These are phyloP conservation scores for Leucogyrophana mollusca DNA, from an alignment of 768 basidiomycete species.

Conservation along the genomic window DNA sequence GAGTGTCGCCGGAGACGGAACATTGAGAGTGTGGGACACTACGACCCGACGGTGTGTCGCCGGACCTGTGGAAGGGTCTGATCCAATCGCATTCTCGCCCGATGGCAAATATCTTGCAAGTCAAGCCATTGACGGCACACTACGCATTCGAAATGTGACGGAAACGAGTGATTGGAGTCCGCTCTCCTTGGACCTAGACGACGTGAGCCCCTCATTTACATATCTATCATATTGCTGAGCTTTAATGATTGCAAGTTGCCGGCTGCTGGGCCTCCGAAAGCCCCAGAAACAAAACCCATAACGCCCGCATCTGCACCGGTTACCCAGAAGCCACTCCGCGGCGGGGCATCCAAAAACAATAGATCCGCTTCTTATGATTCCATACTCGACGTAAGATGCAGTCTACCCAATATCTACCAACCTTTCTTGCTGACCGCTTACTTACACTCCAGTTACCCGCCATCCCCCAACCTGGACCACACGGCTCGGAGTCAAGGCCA, in stretches of 20 bases:
- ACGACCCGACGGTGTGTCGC: background rate
- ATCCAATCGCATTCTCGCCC: conserved; percentile 1
- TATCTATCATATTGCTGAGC: background rate
- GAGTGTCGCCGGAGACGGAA: conserved; percentile 7
- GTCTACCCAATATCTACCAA: too few relatives aligned
- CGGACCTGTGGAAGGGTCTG: conserved; percentile 72
- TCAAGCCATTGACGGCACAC: background rate
- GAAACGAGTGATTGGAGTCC: background rate
- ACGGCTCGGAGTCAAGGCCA: too few relatives aligned
- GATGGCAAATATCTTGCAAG: conserved; percentile 2
- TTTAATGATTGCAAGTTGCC: background rate
- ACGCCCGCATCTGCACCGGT: too few relatives aligned
- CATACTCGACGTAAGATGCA: too few relatives aligned
- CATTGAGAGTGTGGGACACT: conserved; percentile 12
- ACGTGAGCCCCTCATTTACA: background rate
- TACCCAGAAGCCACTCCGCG: too few relatives aligned
- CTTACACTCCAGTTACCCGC: too few relatives aligned
- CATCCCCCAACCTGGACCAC: too few relatives aligned
- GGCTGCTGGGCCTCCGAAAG: background rate
- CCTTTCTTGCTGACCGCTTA: too few relatives aligned
- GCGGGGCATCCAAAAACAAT: too few relatives aligned
- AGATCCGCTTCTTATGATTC: too few relatives aligned
- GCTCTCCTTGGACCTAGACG: background rate
- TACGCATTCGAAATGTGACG: background rate
- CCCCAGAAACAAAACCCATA: background rate